Base-by-base conservation (phyloP, 2,329 filamentous ascomycete species). In the Akanthomyces dipterigenus region DNA sequence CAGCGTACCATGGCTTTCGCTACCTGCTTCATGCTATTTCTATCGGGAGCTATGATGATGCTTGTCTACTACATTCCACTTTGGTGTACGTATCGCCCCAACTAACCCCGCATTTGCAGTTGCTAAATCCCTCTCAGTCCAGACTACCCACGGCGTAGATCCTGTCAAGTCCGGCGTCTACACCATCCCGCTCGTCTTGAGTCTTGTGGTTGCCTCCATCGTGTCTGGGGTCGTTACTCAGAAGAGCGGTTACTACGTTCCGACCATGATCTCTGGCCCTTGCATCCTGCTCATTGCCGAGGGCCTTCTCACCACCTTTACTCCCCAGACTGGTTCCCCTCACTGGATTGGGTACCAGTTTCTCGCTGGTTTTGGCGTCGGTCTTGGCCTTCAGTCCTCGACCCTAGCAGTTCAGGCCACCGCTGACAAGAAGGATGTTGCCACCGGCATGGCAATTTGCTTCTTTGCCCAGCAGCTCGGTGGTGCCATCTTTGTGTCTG, bases 281-380 rank as follows among this genome's bases (percentile, higher is more conserved):
- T 74, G 76, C 63, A 70, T 82, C 64, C 78, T 79, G 75, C 73
- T 80, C 7, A 64, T 82, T 9, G 83, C 82, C 24, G 73, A 80
- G 55, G 85, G 85, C 2, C 76, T 88, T 14, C 73, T 88, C 66
- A 84, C 78, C 60, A 87, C 83, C 0, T 78, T 87, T 36, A 72
- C 69, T 18, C 77, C 79, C 1, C 65, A 70, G 55, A 81, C 80
- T 16, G 71, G 73, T 3, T 76, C 78, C 1, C 70, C 75, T 2
- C 77, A 81, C 63, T 88, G 85, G 85, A 83, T 86, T 60, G 82
- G 76, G 14, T 87, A 77, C 66, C 83, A 87, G 66, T 82, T 84
- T 60, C 68, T 88, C 22, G 75, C 80, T 7, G 85, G 85, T 20
- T 79, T 84, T 54, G 85, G 85, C 1, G 68, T 86, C 4, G 85